A percentile compares a stretch with the other conserved stretches of the same genome.
phyloP scores from a whole-genome alignment of 2,329 filamentous ascomycete species.

The Stemphylium lycopersici region DNA sequence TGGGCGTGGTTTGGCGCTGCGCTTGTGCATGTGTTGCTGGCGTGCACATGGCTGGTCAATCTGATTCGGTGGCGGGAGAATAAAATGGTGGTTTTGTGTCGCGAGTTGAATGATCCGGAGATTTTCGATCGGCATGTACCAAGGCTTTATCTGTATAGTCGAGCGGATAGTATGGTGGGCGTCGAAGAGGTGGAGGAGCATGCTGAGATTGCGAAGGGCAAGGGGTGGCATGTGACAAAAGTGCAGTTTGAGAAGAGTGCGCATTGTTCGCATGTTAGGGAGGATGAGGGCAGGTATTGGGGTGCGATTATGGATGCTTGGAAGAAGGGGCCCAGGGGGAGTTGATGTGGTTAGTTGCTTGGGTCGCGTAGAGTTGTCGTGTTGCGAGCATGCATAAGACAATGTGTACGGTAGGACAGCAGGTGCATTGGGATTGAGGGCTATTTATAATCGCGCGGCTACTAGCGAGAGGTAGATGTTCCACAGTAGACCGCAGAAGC shows the following conservation, averaged over 20 bases:
- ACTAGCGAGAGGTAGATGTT: conserved; percentile 75
- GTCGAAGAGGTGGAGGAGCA: conserved; percentile 64
- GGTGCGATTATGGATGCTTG: conserved; percentile 41
- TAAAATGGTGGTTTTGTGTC: conserved; percentile 34
- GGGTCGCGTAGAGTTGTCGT: background rate
- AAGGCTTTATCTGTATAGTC: conserved; percentile 65
- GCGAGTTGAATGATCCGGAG: conserved; percentile 37
- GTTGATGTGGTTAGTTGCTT: background rate
- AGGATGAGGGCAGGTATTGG: conserved; percentile 66
- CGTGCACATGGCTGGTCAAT: conserved; percentile 26
- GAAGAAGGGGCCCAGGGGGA: conserved; percentile 25
- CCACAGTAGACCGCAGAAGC: conserved; percentile 74
- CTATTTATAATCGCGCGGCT: conserved; percentile 42
- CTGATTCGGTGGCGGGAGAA: conserved; percentile 27
- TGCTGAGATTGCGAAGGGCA: conserved; percentile 54
- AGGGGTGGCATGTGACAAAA: conserved; percentile 58
- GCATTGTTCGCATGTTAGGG: conserved; percentile 67
- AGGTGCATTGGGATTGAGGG: conserved; percentile 3
- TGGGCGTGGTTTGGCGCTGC: conserved; percentile 35
- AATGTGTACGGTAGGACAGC: background rate
- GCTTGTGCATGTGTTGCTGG: conserved; percentile 38
- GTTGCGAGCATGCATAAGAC: background rate
- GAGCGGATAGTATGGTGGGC: conserved; percentile 62
- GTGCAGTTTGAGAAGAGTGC: conserved; percentile 64
- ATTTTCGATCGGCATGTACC: conserved; percentile 46